Percentiles rank a stretch among this genome's conserved stretches.
phyloP scores from a whole-genome alignment of 768 basidiomycete species.

The Suillus discolor region DNA sequence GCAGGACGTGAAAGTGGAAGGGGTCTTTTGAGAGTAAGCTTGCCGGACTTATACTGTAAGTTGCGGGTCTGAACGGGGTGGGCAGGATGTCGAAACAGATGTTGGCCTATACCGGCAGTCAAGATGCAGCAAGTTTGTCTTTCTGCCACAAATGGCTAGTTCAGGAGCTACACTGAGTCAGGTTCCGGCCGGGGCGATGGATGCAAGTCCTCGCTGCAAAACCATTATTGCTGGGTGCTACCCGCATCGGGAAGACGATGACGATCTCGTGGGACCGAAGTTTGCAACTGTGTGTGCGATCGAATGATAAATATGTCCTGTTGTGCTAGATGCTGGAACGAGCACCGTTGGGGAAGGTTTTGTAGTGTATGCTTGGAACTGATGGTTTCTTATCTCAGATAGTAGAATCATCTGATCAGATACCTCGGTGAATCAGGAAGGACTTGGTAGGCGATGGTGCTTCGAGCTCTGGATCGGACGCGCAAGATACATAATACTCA shows the following conservation, averaged over 20 bases:
- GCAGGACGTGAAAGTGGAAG: not conserved
- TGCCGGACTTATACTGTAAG: not conserved
- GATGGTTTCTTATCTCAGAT: not conserved
- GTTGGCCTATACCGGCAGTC: no score
- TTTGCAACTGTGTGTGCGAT: not conserved
- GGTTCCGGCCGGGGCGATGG: not conserved
- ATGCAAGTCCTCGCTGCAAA: not conserved
- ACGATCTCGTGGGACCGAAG: not conserved
- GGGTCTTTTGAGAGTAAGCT: not conserved
- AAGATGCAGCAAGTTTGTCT: not conserved
- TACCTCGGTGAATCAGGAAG: not conserved
- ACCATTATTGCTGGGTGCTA: not conserved
- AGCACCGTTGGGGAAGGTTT: not conserved
- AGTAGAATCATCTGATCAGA: not conserved
- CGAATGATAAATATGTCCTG: not conserved
- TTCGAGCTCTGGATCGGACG: not conserved
- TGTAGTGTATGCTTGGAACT: not conserved
- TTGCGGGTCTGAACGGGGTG: not conserved
- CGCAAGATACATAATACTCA: not conserved
- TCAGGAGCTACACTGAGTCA: not conserved
- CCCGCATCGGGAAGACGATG: not conserved
- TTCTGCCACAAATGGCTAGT: not conserved
- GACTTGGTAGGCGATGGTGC: not conserved
- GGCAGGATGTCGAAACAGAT: not conserved
- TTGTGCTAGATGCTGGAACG: not conserved